A percentile compares a stretch with the other conserved stretches of the same genome.
Evolutionary conservation across 2,329 filamentous ascomycete species (phyloP).

Genomic region (Microsporum canis): DNA sequence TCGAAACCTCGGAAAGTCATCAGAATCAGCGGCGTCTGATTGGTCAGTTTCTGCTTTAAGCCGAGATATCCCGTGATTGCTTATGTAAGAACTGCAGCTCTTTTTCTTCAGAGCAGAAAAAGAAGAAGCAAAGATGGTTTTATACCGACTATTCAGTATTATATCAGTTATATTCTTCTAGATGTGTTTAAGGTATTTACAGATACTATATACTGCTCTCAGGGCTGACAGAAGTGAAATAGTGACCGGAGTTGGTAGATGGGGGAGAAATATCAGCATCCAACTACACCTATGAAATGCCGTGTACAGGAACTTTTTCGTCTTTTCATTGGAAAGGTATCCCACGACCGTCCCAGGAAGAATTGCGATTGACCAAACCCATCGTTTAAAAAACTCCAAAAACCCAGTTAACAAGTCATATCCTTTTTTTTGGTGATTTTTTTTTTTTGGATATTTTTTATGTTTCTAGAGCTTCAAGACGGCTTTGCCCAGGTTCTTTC

Average conservation of each 20-base stretch:
- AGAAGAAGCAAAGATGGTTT: too few species aligned
- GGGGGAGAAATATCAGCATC: too few species aligned
- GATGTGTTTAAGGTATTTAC: too few species aligned
- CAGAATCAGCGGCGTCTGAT: conserved; percentile 13
- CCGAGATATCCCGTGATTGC: conserved; percentile 15
- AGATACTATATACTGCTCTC: too few species aligned
- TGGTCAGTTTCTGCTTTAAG: conserved; percentile 7
- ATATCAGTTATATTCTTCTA: too few species aligned
- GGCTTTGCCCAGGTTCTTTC: conserved; percentile 79
- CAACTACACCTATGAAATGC: too few species aligned
- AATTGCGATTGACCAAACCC: not conserved
- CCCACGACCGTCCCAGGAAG: not conserved
- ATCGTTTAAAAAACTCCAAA: not conserved
- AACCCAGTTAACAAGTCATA: not conserved
- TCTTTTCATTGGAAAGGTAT: not conserved
- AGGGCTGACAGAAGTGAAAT: too few species aligned
- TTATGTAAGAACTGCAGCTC: not conserved
- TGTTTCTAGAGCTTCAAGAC: conserved; percentile 53
- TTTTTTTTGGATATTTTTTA: conserved; percentile 14
- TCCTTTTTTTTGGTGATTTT: not conserved
- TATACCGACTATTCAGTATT: too few species aligned
- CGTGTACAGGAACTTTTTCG: too few species aligned
- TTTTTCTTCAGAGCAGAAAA: not conserved
- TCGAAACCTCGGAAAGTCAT: conserved; percentile 11
- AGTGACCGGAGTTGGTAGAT: too few species aligned